Evolutionary conservation across 495 filamentous ascomycete genomes (phyloP).

Genomic region (Xylaria nigripes): DNA sequence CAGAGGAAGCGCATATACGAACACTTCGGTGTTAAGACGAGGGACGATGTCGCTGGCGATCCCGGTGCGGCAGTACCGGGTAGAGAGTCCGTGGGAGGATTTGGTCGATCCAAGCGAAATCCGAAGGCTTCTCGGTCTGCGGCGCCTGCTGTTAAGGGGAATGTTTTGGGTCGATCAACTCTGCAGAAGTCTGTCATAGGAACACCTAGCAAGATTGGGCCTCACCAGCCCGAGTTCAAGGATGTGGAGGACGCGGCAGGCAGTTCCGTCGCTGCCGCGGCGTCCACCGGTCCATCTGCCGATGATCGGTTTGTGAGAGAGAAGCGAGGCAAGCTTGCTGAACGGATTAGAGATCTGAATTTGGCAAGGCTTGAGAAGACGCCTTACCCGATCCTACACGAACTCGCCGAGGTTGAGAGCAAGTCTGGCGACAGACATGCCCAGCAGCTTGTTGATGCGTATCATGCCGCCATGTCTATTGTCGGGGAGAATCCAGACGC

Average conservation of each 20-base stretch:
- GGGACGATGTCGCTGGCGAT: constrained; percentile 39
- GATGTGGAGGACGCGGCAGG: constrained; percentile 55
- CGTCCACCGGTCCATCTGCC: constrained; percentile 31
- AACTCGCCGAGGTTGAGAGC: constrained; percentile 63
- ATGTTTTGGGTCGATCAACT: constrained; percentile 63
- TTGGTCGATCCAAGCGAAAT: constrained; percentile 48
- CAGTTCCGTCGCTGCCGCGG: constrained; percentile 24
- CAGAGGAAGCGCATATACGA: constrained; percentile 88
- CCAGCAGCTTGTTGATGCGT: constrained; percentile 65
- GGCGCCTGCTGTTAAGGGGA: constrained; percentile 38
- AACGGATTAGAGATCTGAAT: constrained; percentile 71
- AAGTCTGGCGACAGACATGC: constrained; percentile 57
- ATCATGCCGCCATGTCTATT: constrained; percentile 67
- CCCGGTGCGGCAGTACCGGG: constrained; percentile 49
- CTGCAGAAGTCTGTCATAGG: constrained; percentile 80
- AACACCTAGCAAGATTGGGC: constrained; percentile 51
- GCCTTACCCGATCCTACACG: constrained; percentile 59
- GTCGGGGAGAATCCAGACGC: constrained; percentile 54
- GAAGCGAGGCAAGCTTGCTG: constrained; percentile 69
- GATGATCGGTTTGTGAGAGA: constrained; percentile 68
- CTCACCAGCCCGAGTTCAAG: constrained; percentile 52
- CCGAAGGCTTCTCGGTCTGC: constrained; percentile 28
- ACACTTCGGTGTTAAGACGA: constrained; percentile 82
- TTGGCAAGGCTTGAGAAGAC: constrained; percentile 54
- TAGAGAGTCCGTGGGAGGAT: constrained; percentile 40